Conservation (phyloP, 176 grass and related monocot genomes). For the Ananas comosus region DNA sequence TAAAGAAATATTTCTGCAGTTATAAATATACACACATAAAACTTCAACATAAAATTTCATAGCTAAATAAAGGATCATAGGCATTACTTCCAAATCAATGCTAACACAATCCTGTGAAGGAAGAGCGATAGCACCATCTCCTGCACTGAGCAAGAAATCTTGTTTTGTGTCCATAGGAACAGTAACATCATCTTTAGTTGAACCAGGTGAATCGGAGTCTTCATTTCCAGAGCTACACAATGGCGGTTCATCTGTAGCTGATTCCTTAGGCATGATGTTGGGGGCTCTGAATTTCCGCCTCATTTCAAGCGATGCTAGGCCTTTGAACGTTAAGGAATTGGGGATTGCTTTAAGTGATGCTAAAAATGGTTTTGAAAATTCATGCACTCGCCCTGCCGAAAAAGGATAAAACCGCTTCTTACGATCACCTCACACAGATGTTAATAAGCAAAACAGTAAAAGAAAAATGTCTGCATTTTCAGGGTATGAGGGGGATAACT, state of each 20-base stretch:
- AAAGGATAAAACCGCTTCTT: too few species aligned
- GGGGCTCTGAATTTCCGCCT: slow-evolving; percentile 89
- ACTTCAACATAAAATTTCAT: too few species aligned
- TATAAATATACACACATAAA: too few species aligned
- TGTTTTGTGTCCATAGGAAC: background rate
- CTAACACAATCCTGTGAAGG: slow-evolving; percentile 26
- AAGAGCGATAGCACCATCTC: slow-evolving; percentile 25
- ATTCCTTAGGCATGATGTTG: slow-evolving; percentile 53
- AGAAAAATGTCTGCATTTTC: too few species aligned
- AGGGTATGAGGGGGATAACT: too few species aligned
- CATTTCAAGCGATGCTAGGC: slow-evolving; percentile 79
- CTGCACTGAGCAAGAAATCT: slow-evolving; percentile 30
- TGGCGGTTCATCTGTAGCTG: slow-evolving; percentile 19
- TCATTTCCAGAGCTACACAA: slow-evolving; percentile 32
- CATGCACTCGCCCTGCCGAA: too few species aligned
- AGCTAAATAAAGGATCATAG: background rate
- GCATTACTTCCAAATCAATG: slow-evolving; percentile 10
- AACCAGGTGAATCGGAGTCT: slow-evolving; percentile 39
- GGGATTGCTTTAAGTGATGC: background rate
- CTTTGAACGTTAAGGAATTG: slow-evolving; percentile 62
- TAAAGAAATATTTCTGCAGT: too few species aligned
- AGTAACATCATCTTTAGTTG: slow-evolving; percentile 45
- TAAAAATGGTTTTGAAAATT: too few species aligned
- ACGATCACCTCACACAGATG: too few species aligned
- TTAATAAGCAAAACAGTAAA: too few species aligned